Conservation (phyloP, 2,329 filamentous ascomycete genomes). For the Pezicula neosporulosa region DNA sequence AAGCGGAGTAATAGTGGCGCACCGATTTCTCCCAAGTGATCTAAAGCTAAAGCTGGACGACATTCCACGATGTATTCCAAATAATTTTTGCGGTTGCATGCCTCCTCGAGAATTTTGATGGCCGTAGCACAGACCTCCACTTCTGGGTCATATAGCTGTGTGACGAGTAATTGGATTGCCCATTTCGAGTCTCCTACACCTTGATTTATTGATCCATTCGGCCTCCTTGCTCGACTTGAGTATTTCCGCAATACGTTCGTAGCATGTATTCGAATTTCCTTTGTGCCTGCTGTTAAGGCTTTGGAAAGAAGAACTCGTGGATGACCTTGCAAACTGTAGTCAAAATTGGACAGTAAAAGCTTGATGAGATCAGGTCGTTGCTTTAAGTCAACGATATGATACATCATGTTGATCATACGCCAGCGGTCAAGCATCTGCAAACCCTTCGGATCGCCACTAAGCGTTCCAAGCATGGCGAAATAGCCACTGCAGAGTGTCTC, state of each 20-base stretch:
- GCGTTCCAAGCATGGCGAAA: constrained; percentile 83
- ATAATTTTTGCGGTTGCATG: constrained; percentile 87
- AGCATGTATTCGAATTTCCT: constrained; percentile 85
- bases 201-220: constrained; percentile 33
- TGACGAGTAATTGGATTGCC: constrained; percentile 96
- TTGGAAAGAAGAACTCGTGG: constrained; percentile 91
- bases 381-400: constrained; percentile 91
- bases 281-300: constrained; percentile 85
- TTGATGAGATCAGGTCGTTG: constrained; percentile 90
- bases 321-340: constrained; percentile 86
- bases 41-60: constrained; percentile 83
- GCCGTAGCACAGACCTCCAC: constrained; percentile 95
- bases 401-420: constrained; percentile 99
- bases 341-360: constrained; percentile 83
- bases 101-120: constrained; percentile 95
- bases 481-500: constrained; percentile 92
- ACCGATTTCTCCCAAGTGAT: constrained; percentile 95
- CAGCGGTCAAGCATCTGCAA: constrained; percentile 89
- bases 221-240: constrained; percentile 52
- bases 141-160: constrained; percentile 94
- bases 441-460: constrained; percentile 80
- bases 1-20: constrained; percentile 90
- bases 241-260: constrained; percentile 87
- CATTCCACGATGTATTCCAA: constrained; percentile 97
- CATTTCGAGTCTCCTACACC: constrained; percentile 74